These are phyloP conservation scores for Saxispiralis lemnorum DNA, from an alignment of 495 filamentous ascomycete genomes.

Conservation along the genomic window DNA sequence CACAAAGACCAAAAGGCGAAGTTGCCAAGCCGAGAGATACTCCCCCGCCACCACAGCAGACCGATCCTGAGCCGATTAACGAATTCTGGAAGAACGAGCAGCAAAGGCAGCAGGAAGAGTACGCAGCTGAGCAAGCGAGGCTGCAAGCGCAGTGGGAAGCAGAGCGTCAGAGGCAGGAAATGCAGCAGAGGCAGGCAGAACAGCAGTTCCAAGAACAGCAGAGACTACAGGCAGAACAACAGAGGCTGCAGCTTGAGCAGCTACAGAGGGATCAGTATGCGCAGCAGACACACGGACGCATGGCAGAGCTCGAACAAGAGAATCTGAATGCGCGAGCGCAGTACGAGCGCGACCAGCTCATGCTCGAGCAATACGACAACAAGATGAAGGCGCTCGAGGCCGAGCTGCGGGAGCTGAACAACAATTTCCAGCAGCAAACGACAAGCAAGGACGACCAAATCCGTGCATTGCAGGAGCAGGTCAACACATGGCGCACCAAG, in stretches of 20 bases:
- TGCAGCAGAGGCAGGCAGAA: conserved; percentile 66
- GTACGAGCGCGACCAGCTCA: conserved; percentile 88
- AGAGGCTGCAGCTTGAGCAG: conserved; percentile 77
- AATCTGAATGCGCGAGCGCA: conserved; percentile 87
- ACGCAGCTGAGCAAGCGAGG: conserved; percentile 77
- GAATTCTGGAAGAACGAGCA: conserved; percentile 97
- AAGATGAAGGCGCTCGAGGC: conserved; percentile 81
- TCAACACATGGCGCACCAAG: conserved; percentile 91
- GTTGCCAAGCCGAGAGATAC: conserved; percentile 37
- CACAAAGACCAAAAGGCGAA: conserved; percentile 56
- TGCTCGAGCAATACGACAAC: conserved; percentile 91
- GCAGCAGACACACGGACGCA: conserved; percentile 77
- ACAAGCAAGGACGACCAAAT: conserved; percentile 89
- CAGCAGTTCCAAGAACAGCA: conserved; percentile 91
- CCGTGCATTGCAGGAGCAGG: conserved; percentile 74
- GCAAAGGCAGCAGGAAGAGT: conserved; percentile 75
- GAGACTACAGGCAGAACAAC: conserved; percentile 69
- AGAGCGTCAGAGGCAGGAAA: conserved; percentile 60
- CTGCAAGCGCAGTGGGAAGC: conserved; percentile 66
- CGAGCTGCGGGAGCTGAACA: conserved; percentile 66
- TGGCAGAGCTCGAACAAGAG: conserved; percentile 87
- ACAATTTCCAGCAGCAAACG: conserved; percentile 69
- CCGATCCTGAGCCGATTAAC: conserved; percentile 83
- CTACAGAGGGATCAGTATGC: conserved; percentile 71
- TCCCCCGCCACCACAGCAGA: conserved; percentile 39